Evolutionary conservation across 257 asterid genomes (phyloP), one percentile per base, ranked within the genome.

Genomic region (Solanum ossicruentum): DNA sequence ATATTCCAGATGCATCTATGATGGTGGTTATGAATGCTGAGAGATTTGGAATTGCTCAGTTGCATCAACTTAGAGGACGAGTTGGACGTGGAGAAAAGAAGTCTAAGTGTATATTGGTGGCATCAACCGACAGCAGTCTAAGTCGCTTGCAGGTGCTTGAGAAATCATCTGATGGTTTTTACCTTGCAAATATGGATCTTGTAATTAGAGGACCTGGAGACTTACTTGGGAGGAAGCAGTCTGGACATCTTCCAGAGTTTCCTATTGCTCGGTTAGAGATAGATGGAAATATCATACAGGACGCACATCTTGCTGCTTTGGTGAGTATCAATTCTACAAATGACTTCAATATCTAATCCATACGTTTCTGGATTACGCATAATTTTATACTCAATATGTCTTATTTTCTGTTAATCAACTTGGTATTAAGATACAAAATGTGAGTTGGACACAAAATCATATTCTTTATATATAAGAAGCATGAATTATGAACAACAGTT

Each of bases 11-110:
- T 88, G 99, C 99, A 56, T 92, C 99, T 81, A 93, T 95, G 98
- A 96, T 96, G 98, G 99, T 96, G 57, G 98, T 95, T 11, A 93
- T 96, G 99, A 96, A 96, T 86, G 92, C 98, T 6, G 99, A 96
- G 90, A 89, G 98, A 88, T 95, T 95, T 61, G 99, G 99, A 47
- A 93, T 96, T 0, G 98, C 98, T 10, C 99, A 96, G 57, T 81
- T 96, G 73, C 99, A 96, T 88, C 99, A 96, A 84, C 95, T 96
- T 26, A 90, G 99, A 83, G 98, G 99, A 36, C 90, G 99, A 60
- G 99, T 96, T 8, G 99, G 99, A 11, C 94, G 98, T 20, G 98
- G 99, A 77, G 94, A 91, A 87, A 93, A 93, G 86, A 93, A 91
- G 88, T 96, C 98, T 9, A 90, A 88, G 86, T 96, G 99, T 77